Evolutionary conservation across 768 basidiomycete genomes (phyloP), one percentile per base, ranked within the genome.

Genomic region (Mycena indigotica): DNA sequence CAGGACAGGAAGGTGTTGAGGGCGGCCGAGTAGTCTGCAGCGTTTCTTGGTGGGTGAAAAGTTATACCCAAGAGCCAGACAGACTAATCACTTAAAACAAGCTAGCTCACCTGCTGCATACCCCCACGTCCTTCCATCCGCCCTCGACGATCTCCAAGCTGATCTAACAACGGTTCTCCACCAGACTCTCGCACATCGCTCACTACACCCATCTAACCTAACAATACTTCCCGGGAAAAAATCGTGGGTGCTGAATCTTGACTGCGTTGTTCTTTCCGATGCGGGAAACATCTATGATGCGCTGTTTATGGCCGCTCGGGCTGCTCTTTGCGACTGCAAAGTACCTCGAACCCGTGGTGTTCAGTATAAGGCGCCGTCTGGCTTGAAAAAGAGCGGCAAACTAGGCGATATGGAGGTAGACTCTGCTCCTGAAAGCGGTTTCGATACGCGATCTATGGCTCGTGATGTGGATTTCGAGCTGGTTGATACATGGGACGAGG

Each of bases 401-500:
- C 59, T 52, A 21, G 76, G 74, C 15, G 76, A 80, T 46, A 86
- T 86, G 84, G 84, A 89, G 62, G 72, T 84, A 3, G 85, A 89
- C 57, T 69, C 77, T 29, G 73, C 72, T 26, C 65, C 69, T 17
- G 67, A 75, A 35, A 86, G 85, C 60, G 80, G 84, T 2, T 81
- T 90, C 38, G 84, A 85, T 62, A 88, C 85, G 16, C 76, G 84
- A 10, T 71, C 79, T 29, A 70, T 75, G 32, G 69, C 68, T 23
- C 70, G 71, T 8, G 88, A 85, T 12, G 83, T 84, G 8, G 93
- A 95, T 70, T 95, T 95, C 63, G 93, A 95, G 72, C 78, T 95
- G 21, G 80, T 85, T 12, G 93, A 95, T 69, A 90, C 87, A 60
- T 93, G 91, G 90, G 92, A 92, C 65, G 90, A 91, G 61, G 93